Percentiles rank a stretch among this genome's conserved stretches.
Evolutionary conservation across 169 alveolate genomes (phyloP).

Genomic region (Cryptosporidium felis): DNA sequence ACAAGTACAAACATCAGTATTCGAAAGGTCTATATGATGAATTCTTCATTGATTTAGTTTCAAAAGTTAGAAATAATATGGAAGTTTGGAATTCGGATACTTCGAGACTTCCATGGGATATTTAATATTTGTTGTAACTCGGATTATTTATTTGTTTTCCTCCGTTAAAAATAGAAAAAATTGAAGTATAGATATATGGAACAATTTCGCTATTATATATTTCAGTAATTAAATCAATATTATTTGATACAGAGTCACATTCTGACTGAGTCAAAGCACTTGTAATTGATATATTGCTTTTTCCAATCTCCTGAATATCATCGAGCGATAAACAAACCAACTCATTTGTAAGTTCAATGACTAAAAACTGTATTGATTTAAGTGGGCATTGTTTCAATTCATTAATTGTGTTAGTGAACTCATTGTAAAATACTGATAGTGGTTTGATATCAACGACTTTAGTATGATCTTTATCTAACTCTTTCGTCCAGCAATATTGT

Average conservation of each 20-base stretch:
- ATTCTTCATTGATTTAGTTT: not conserved
- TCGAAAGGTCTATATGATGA: not conserved
- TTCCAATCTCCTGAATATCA: conserved; percentile 1
- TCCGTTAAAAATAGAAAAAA: not conserved
- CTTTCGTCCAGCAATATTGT: not conserved
- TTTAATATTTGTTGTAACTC: not conserved
- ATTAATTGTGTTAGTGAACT: conserved; percentile 3
- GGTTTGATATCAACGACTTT: conserved; percentile 1
- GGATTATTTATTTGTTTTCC: not conserved
- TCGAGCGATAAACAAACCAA: not conserved
- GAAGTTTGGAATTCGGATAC: conserved; percentile 22
- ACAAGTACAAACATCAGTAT: not conserved
- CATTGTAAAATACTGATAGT: not conserved
- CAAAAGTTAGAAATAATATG: not conserved
- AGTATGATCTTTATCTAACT: not conserved
- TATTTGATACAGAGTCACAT: no score
- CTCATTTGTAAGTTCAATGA: conserved; percentile 5
- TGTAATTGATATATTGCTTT: not conserved
- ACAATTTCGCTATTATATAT: not conserved
- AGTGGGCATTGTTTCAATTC: conserved; percentile 44
- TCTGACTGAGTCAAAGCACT: not conserved
- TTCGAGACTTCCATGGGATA: conserved; percentile 18
- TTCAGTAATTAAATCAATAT: not conserved
- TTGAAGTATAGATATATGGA: not conserved
- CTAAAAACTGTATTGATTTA: not conserved